Base-by-base conservation (phyloP, 2,329 filamentous ascomycete species). In the Pestalotiopsis sp. region DNA sequence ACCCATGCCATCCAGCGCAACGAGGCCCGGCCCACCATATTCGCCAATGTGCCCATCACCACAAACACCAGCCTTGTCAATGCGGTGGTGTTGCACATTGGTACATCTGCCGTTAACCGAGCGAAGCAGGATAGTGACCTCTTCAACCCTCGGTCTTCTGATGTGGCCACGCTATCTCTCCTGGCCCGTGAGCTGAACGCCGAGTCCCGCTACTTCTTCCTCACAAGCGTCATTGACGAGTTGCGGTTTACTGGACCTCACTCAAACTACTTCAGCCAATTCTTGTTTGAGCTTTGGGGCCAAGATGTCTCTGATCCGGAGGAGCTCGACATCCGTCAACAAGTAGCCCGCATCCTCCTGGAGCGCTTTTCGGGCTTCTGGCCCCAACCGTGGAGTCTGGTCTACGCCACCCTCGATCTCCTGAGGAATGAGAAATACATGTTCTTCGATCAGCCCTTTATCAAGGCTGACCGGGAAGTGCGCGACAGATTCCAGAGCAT, bases 311-410 rank as follows among this genome's bases (percentile, higher is more conserved):
- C 81, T 78, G 91, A 92, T 74, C 90, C 92, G 17, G 93, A 96
- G 76, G 93, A 95, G 75, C 87, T 87, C 1, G 92, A 94, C 71
- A 91, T 98, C 62, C 93, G 95, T 45, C 92, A 98, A 82, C 94
- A 97, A 79, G 95, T 99, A 69, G 94, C 94, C 66, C 90, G 95
- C 61, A 90, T 98, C 27, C 84, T 99, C 61, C 85, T 98, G 49
- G 96, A 99, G 85, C 90, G 96, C 63, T 85, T 98, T 61, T 89
- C 97, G 69, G 92, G 94, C 25, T 94, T 94, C 79, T 94, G 95
- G 83, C 95, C 95, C 66, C 95, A 98, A 79, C 95, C 97, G 20
- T 98, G 95, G 95, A 97, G 97, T 13, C 84, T 99, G 58, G 91
- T 98, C 78, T 91, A 95, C 71, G 95, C 94, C 45, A 87, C 97